Percentiles rank a stretch among this genome's conserved stretches.
These are phyloP conservation scores for Naganishia cerealis DNA, from an alignment of 1,284 basidiomycete genomes.

Conservation along the genomic window DNA sequence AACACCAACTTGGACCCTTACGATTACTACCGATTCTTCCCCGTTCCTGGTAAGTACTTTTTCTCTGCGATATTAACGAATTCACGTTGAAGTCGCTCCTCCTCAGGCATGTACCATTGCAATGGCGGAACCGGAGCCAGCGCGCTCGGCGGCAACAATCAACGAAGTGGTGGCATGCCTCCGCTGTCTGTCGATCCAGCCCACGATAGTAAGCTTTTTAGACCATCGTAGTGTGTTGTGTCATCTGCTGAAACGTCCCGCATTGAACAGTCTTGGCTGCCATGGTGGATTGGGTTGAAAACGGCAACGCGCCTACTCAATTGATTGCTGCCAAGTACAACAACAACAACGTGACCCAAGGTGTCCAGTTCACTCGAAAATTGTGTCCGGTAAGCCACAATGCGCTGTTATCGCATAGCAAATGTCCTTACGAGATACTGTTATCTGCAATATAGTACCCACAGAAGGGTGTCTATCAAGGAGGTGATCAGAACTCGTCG, in stretches of 20 bases:
- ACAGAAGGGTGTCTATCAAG: conserved; percentile 10
- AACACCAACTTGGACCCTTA: conserved; percentile 44
- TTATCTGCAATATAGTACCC: conserved; percentile 4
- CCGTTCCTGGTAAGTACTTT: conserved; percentile 56
- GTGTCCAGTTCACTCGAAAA: conserved; percentile 28
- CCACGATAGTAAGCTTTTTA: conserved; percentile 5
- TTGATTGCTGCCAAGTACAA: conserved; percentile 45
- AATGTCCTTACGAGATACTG: not conserved
- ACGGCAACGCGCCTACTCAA: conserved; percentile 49
- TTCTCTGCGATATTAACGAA: conserved; percentile 36
- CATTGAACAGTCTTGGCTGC: conserved; percentile 49
- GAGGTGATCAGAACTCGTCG: conserved; percentile 24
- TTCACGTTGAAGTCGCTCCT: not conserved
- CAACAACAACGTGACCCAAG: conserved; percentile 27
- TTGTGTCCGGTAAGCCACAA: conserved; percentile 12
- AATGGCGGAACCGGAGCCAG: conserved; percentile 22
- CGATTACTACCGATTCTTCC: conserved; percentile 55
- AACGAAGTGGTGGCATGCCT: conserved; percentile 10
- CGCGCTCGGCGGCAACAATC: conserved; percentile 14
- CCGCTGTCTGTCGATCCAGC: conserved; percentile 2
- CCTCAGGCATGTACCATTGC: conserved; percentile 21
- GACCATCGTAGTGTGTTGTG: not conserved
- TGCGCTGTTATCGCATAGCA: not conserved
- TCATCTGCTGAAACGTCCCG: not conserved
- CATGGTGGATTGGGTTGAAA: conserved; percentile 56